Evolutionary conservation across 2,329 filamentous ascomycete species (phyloP).

Genomic region (Gaeumannomyces tritici): DNA sequence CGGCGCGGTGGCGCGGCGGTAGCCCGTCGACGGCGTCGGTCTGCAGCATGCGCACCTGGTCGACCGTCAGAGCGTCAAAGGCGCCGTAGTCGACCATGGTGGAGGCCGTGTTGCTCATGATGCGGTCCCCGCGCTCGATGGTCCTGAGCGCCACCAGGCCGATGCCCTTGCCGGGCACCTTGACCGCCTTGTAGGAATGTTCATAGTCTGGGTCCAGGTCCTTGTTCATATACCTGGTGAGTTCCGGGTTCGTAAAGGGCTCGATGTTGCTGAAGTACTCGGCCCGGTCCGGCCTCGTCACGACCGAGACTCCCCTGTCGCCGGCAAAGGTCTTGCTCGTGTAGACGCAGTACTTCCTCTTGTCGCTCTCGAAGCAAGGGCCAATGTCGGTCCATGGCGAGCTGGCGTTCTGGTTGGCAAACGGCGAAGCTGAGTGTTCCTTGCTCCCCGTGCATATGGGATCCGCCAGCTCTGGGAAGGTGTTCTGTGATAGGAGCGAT

Average conservation of each 20-base stretch:
- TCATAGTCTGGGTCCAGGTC: slow-evolving; percentile 14
- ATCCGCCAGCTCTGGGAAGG: not conserved
- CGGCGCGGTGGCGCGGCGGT: slow-evolving; percentile 18
- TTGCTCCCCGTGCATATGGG: slow-evolving; percentile 4
- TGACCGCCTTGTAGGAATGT: slow-evolving; percentile 20
- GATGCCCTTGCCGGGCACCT: slow-evolving; percentile 27
- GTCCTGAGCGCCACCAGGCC: slow-evolving; percentile 24
- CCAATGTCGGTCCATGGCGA: slow-evolving; percentile 14
- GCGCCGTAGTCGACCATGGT: slow-evolving; percentile 28
- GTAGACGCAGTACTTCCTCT: slow-evolving; percentile 23
- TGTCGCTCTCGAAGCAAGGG: slow-evolving; percentile 15
- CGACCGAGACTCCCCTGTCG: slow-evolving; percentile 25
- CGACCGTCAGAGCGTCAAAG: slow-evolving; percentile 18
- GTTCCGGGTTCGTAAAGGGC: slow-evolving; percentile 17
- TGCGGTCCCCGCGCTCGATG: slow-evolving; percentile 24
- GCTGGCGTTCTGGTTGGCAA: not conserved
- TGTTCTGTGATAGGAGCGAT: not conserved
- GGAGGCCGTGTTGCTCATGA: slow-evolving; percentile 27
- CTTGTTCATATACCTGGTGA: slow-evolving; percentile 14
- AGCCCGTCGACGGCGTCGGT: slow-evolving; percentile 19
- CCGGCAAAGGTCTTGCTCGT: slow-evolving; percentile 22
- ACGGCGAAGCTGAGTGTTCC: slow-evolving; percentile 1
- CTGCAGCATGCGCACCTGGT: slow-evolving; percentile 20
- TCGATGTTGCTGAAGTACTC: slow-evolving; percentile 14
- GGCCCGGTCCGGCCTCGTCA: slow-evolving; percentile 24